These are phyloP conservation scores for Santalum album DNA, from an alignment of 164 flowering plant genomes.

Conservation along the genomic window DNA sequence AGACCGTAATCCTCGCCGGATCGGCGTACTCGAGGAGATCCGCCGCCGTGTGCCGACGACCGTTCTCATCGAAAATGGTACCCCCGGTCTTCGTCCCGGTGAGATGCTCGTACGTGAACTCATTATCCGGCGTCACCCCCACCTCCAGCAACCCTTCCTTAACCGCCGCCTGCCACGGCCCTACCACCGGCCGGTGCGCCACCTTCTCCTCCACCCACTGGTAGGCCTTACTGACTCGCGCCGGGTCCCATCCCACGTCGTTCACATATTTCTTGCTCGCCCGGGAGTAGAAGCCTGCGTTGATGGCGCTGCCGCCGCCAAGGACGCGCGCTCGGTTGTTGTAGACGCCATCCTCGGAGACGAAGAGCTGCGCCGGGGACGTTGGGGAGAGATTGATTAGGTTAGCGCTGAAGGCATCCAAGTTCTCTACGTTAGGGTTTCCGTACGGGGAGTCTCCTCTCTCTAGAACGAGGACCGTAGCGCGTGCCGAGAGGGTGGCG, in stretches of 20 bases:
- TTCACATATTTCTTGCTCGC: constrained; percentile 30
- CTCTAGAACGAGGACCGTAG: constrained; percentile 53
- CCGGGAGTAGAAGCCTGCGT: constrained; percentile 73
- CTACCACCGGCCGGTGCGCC: constrained; percentile 47
- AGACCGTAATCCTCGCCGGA: constrained; percentile 35
- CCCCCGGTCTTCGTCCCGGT: constrained; percentile 82
- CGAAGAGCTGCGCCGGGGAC: constrained; percentile 53
- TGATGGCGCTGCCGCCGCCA: constrained; percentile 68
- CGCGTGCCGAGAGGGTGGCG: constrained; percentile 62
- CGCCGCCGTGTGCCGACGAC: constrained; percentile 72
- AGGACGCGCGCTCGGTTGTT: constrained; percentile 58
- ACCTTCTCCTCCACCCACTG: constrained; percentile 68
- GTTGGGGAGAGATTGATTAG: constrained; percentile 34
- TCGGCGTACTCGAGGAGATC: constrained; percentile 67
- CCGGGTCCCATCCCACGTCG: constrained; percentile 35
- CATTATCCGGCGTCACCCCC: constrained; percentile 59
- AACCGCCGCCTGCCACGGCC: constrained; percentile 71
- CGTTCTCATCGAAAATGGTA: constrained; percentile 56
- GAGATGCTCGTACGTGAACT: constrained; percentile 59
- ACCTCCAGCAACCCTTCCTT: constrained; percentile 60
- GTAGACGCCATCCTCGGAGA: constrained; percentile 72
- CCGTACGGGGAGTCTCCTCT: constrained; percentile 75
- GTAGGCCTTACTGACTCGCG: constrained; percentile 44
- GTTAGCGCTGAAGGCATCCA: constrained; percentile 22
- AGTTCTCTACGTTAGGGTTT: constrained; percentile 36